Evolutionary conservation across 2,329 filamentous ascomycete species (phyloP), one percentile per base, ranked within the genome.

Genomic region (Fusarium clavum): DNA sequence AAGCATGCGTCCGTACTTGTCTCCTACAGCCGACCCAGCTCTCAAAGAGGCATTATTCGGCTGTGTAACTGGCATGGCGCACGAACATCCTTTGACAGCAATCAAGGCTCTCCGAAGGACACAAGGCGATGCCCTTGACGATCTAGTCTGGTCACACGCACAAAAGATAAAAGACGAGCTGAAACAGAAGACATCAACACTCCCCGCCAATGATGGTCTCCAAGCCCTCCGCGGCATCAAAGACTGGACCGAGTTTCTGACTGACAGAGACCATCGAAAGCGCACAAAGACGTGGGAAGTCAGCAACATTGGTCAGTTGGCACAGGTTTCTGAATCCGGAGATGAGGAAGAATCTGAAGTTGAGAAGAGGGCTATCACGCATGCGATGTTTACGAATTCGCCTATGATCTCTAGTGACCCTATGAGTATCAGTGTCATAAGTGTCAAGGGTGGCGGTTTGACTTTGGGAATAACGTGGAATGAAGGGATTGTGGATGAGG

Each of bases 351-450:
- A 41, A 16, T 41, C 25, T 11, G 34, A 40, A 3, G 62, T 58
- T 2, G 61, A 47, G 5, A 82, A 81, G 80, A 64, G 67, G 20
- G 51, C 30, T 5, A 80, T 87, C 25, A 78, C 79, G 6, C 80
- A 84, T n/a, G 74, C 80, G 20, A 68, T 87, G 16, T 88, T 88
- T 71, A 81, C 83, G 1, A 87, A 88, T 61, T 81, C 84, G 0
- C 80, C 83, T 25, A 81, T 80, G 61, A 77, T 83, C 7, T 77
- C 79, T 2, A 83, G 85, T 0, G 69, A 82, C 2, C 81, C 83
- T 0, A 70, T 89, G 5, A 75, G 73, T 3, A 62, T 88, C 25
- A 87, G 83, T 61, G 80, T 85, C 4, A 81, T 81, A 9, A 85
- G 84, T n/a, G 81, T 86, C 4, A 75, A 74, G 1, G 80, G 77